Evolutionary conservation across 495 filamentous ascomycete species (phyloP), one percentile per base, ranked within the genome.

Genomic region (Elaphomyces granulatus): DNA sequence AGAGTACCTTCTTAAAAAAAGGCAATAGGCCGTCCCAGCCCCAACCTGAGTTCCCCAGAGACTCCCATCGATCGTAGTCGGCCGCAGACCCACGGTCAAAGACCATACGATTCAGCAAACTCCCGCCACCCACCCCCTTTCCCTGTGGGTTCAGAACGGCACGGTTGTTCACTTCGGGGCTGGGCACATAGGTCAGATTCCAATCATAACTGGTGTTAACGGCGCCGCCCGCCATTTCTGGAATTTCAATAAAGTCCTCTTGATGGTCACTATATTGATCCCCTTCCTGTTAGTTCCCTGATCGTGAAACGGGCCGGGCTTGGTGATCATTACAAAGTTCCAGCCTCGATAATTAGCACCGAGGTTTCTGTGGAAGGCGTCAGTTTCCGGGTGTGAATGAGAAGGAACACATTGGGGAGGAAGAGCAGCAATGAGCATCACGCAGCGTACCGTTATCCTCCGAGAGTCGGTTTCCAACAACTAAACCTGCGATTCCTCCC

Each of bases 311-410:
- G n/a, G n/a, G n/a, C n/a, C n/a, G n/a, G n/a, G n/a, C n/a, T n/a
- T n/a, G n/a, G n/a, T n/a, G n/a, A n/a, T n/a, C n/a, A n/a, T n/a
- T n/a, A n/a, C n/a, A n/a, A n/a, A n/a, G n/a, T n/a, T 1, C 74
- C 74, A n/a, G 71, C 72, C 48, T 78, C 74, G 39, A 78, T 52
- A 4, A 77, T 61, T 2, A 72, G 41, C 3, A 78, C 64, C 1
- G 45, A 37, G 3, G 59, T 50, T 20, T 55, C 33, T 1, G 50
- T n/a, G n/a, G n/a, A n/a, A n/a, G n/a, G n/a, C n/a, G n/a, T n/a
- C n/a, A n/a, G n/a, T n/a, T n/a, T n/a, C n/a, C n/a, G n/a, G n/a
- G n/a, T n/a, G n/a, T n/a, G n/a, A n/a, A n/a, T n/a, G n/a, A n/a
- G n/a, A n/a, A n/a, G n/a, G n/a, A n/a, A n/a, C n/a, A n/a, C n/a